phyloP scores from a whole-genome alignment of 2,329 filamentous ascomycete species.

The Penicillium expansum region DNA sequence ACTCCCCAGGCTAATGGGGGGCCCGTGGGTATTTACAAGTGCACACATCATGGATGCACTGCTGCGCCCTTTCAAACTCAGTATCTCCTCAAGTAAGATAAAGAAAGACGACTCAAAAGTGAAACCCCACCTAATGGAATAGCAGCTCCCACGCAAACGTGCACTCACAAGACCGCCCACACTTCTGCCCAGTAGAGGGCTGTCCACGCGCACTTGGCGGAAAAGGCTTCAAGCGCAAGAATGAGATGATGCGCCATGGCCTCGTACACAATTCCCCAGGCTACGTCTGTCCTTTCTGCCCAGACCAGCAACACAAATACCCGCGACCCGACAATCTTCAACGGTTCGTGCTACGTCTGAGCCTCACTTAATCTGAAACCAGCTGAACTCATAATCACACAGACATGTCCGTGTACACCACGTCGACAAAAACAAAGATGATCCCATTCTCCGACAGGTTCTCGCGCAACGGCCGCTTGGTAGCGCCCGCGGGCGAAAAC shows the following conservation, averaged over 20 bases:
- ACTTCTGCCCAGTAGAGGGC: constrained; percentile 59
- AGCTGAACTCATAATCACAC: constrained; percentile 6
- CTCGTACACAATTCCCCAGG: constrained; percentile 92
- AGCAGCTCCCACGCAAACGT: constrained; percentile 56
- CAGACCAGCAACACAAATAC: constrained; percentile 89
- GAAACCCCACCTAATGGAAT: constrained; percentile 4
- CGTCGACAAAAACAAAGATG: constrained; percentile 83
- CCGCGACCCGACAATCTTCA: constrained; percentile 94
- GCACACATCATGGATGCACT: constrained; percentile 55
- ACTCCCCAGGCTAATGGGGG: constrained; percentile 26
- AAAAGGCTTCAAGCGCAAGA: constrained; percentile 67
- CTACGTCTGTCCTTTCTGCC: constrained; percentile 94
- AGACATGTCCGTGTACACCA: constrained; percentile 95
- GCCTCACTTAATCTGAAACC: background rate
- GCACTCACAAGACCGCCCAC: constrained; percentile 61
- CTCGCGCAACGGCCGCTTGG: constrained; percentile 83
- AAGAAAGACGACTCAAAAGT: background rate
- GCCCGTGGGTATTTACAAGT: constrained; percentile 47
- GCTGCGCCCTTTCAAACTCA: constrained; percentile 63
- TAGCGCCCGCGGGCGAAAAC: constrained; percentile 72
- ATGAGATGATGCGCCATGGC: constrained; percentile 72
- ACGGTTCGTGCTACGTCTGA: constrained; percentile 57
- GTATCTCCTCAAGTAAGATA: constrained; percentile 60
- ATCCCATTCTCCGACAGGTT: constrained; percentile 75
- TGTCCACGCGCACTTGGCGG: constrained; percentile 61